Evolutionary conservation across 352 stramenopile species (phyloP).

Genomic region (Pythium sp.): DNA sequence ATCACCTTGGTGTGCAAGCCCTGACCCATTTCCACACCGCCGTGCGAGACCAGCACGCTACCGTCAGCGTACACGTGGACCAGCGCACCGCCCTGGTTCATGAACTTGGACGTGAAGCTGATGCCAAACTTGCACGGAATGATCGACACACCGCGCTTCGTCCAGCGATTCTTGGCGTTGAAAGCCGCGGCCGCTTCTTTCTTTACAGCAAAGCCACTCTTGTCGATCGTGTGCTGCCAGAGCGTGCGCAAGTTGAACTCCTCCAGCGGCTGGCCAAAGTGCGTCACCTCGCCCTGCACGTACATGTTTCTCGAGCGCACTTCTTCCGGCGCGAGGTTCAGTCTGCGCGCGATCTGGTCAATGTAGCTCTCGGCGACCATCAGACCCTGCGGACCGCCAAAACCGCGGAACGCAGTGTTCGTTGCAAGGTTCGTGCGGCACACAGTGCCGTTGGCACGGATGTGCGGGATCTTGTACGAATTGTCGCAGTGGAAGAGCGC

Average conservation of each 20-base stretch:
- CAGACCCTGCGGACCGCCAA: constrained; percentile 93
- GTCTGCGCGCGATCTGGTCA: constrained; percentile 90
- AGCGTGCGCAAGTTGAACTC: constrained; percentile 90
- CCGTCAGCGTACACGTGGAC: constrained; percentile 96
- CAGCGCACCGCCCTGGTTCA: constrained; percentile 95
- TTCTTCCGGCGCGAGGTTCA: constrained; percentile 65
- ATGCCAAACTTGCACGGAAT: constrained; percentile 94
- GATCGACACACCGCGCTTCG: constrained; percentile 89
- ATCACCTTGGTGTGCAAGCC: constrained; percentile 96
- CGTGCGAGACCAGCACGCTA: constrained; percentile 94
- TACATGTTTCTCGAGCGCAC: constrained; percentile 93
- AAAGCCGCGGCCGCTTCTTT: constrained; percentile 77
- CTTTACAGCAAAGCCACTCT: constrained; percentile 71
- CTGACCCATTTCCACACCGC: constrained; percentile 98
- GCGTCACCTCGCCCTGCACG: constrained; percentile 80
- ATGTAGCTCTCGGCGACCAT: constrained; percentile 93
- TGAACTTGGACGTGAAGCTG: constrained; percentile 95
- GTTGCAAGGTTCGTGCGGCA: constrained; percentile 95
- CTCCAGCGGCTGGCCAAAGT: constrained; percentile 91
- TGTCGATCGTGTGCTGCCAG: constrained; percentile 71
- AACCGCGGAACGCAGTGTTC: constrained; percentile 96
- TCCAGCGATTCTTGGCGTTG: constrained; percentile 88
- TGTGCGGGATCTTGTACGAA: constrained; percentile 91
- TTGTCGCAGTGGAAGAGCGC: constrained; percentile 96
- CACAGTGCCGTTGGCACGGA: constrained; percentile 83